Base-by-base conservation (phyloP, 2,329 filamentous ascomycete species). In the Colletotrichum eremochloae region DNA sequence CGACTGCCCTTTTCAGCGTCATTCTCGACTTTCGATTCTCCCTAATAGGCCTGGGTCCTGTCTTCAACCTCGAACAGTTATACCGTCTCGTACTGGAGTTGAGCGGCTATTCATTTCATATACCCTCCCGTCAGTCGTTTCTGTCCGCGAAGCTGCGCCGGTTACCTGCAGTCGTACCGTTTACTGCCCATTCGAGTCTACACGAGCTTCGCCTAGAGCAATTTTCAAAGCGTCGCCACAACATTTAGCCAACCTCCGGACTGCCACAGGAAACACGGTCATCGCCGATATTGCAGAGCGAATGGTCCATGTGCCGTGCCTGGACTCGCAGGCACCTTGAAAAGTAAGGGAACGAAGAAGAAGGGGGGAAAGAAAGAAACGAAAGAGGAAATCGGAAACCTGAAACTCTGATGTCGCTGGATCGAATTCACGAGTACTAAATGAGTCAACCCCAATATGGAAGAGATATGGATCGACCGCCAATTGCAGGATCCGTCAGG, bases 391-490 rank as follows among this genome's bases (percentile, higher is more conserved):
- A 61, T 52, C 56, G 66, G 73, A 67, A 56, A 24, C 50, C 29
- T 38, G 69, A 72, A 69, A 72, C 69, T 65, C 75, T 75, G 76
- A 78, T 76, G 77, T 75, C 74, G 73, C 63, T 74, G 71, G 74
- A 68, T 38, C 65, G 67, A 63, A 67, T 67, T 77, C 74, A 75
- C 73, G 68, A 76, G 74, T 77, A 75, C 78, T 85, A 85, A 84
- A 90, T 89, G 88, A 89, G 84, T 86, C 84, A 82, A 80, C 77
- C 79, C 77, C 84, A 88, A 84, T 81, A 89, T 89, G 88, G 84
- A 81, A 84, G 81, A 80, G 81, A 81, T 75, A 86, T 86, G 86
- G 87, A 88, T 74, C 82, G 81, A 80, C 78, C 81, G 76, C 77
- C 81, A 74, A 78, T 78, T 80, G 83, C 80, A 76, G 86, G 86